These are phyloP conservation scores for Schoenoplectus tabernaemontani DNA, from an alignment of 202 grass and related monocot genomes.

Conservation along the genomic window DNA sequence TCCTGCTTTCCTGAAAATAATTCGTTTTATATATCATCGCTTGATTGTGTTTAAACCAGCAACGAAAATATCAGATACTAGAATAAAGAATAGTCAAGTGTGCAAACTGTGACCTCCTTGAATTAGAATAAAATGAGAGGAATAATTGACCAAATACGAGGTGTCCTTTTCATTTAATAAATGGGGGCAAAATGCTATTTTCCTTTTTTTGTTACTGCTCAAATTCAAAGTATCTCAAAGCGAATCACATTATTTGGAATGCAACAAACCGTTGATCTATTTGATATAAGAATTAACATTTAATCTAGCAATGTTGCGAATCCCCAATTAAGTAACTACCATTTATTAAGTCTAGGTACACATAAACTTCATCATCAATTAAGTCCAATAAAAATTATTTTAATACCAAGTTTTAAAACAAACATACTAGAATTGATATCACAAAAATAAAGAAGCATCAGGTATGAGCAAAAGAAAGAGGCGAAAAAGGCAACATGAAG, in stretches of 20 bases:
- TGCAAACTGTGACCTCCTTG: neutral
- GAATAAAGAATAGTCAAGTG: neutral
- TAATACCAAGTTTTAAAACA: too few species aligned
- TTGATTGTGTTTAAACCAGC: neutral
- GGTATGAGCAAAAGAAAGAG: too few species aligned
- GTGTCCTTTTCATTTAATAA: neutral
- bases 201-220: neutral
- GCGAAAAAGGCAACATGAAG: too few species aligned
- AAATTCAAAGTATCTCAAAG: neutral
- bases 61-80: neutral
- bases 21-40: neutral
- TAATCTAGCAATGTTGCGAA: too few species aligned
- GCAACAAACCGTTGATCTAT: too few species aligned
- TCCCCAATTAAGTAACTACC: too few species aligned
- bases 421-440: too few species aligned
- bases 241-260: neutral
- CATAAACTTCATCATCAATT: too few species aligned
- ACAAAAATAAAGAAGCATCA: too few species aligned
- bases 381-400: too few species aligned
- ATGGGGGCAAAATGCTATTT: neutral
- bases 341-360: too few species aligned
- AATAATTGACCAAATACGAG: neutral
- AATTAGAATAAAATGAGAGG: neutral
- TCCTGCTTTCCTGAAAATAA: neutral
- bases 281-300: too few species aligned